A percentile compares a stretch with the other conserved stretches of the same genome.
phyloP scores from a whole-genome alignment of 2,329 filamentous ascomycete genomes.

The Fusarium multiceps region DNA sequence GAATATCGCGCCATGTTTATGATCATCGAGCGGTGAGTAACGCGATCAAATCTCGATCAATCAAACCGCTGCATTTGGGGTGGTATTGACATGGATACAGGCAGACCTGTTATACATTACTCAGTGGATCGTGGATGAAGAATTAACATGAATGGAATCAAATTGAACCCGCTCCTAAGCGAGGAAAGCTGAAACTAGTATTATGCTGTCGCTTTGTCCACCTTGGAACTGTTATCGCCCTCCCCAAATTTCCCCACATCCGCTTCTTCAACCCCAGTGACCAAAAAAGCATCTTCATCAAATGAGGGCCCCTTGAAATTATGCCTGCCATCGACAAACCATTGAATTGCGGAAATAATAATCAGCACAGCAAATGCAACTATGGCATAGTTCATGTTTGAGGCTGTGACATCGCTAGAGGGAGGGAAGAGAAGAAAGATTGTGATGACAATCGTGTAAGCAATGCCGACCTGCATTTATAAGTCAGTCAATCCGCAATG shows the following conservation, averaged over 20 bases:
- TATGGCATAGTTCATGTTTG: slow-evolving; percentile 68
- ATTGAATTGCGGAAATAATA: slow-evolving; percentile 56
- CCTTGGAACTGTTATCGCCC: not conserved
- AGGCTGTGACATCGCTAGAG: slow-evolving; percentile 70
- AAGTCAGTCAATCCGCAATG: not conserved
- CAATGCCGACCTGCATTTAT: slow-evolving; percentile 58
- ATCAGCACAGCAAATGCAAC: slow-evolving; percentile 61
- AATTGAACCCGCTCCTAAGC: not conserved
- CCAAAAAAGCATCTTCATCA: not conserved
- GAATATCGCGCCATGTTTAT: too few species aligned
- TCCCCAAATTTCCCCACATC: not conserved
- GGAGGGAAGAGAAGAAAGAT: slow-evolving; percentile 80
- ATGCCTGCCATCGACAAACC: slow-evolving; percentile 60
- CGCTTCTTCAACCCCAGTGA: not conserved
- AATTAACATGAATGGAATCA: not conserved
- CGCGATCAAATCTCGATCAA: too few species aligned
- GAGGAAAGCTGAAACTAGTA: not conserved
- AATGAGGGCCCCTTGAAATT: slow-evolving; percentile 48
- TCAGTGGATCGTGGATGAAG: not conserved
- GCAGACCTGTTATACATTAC: rapidly evolving
- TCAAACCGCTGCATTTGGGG: not conserved
- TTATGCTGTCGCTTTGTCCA: not conserved
- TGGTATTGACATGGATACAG: not conserved
- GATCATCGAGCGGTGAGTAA: too few species aligned
- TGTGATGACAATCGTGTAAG: slow-evolving; percentile 73